Evolutionary conservation across 2,329 filamentous ascomycete genomes (phyloP).

Genomic region (Phialocephala subalpina): DNA sequence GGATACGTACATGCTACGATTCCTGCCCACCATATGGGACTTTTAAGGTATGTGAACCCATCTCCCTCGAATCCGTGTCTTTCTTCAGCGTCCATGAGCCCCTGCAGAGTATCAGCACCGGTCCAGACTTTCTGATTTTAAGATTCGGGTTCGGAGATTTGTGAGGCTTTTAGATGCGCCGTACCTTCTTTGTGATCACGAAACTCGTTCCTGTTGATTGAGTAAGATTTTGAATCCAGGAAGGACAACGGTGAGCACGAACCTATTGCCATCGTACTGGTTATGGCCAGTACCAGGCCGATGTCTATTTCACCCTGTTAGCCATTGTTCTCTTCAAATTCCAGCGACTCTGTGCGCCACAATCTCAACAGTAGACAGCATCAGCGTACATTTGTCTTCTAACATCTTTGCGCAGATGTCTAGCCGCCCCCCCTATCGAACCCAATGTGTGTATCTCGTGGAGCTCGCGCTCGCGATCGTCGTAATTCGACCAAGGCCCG

Average conservation of each 20-base stretch:
- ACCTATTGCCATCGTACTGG: slow-evolving; percentile 80
- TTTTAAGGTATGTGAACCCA: slow-evolving; percentile 92
- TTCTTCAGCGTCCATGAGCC: slow-evolving; percentile 89
- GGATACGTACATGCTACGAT: slow-evolving; percentile 79
- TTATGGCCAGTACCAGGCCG: slow-evolving; percentile 77
- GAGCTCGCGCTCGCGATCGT: slow-evolving; percentile 39
- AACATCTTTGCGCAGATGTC: slow-evolving; percentile 45
- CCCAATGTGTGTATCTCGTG: slow-evolving; percentile 33
- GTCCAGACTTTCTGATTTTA: background rate
- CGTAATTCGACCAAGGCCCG: slow-evolving; percentile 22
- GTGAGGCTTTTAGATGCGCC: slow-evolving; percentile 33
- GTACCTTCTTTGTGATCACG: slow-evolving; percentile 97
- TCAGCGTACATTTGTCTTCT: slow-evolving; percentile 54
- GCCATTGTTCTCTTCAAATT: slow-evolving; percentile 21
- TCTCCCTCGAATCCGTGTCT: slow-evolving; percentile 96
- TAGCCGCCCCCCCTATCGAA: slow-evolving; percentile 32
- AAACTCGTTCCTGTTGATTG: slow-evolving; percentile 83
- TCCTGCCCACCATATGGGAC: slow-evolving; percentile 97
- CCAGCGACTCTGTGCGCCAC: slow-evolving; percentile 18
- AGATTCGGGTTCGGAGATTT: slow-evolving; percentile 4
- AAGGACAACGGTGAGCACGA: slow-evolving; percentile 45
- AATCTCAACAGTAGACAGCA: slow-evolving; percentile 2
- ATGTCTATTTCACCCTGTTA: slow-evolving; percentile 61
- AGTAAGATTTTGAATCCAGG: slow-evolving; percentile 24
- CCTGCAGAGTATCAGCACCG: slow-evolving; percentile 57